Percentiles rank a stretch among this genome's conserved stretches.
Evolutionary conservation across 164 flowering plant genomes (phyloP).

Genomic region (Vitis rupestris): DNA sequence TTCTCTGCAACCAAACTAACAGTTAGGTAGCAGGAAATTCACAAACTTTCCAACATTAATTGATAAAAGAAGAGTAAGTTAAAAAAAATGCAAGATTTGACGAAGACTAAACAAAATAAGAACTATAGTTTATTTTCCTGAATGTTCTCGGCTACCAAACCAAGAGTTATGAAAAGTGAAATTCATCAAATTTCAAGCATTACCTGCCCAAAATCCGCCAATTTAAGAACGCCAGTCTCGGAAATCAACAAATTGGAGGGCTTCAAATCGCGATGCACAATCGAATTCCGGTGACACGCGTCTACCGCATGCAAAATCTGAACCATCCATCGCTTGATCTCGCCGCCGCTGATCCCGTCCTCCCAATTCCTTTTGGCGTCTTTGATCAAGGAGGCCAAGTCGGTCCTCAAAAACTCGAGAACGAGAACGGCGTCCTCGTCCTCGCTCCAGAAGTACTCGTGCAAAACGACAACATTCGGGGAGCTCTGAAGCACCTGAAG

Average conservation of each 20-base stretch:
- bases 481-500: constrained; percentile 56
- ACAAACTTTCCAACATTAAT: too few species aligned
- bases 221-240: constrained; percentile 70
- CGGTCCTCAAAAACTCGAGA: constrained; percentile 70
- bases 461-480: constrained; percentile 70
- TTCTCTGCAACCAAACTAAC: too few species aligned
- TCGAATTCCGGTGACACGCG: constrained; percentile 59
- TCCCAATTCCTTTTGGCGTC: constrained; percentile 54
- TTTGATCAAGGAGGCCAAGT: constrained; percentile 57
- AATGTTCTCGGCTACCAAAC: neutral
- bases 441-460: constrained; percentile 87
- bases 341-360: constrained; percentile 46
- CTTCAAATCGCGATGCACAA: constrained; percentile 85
- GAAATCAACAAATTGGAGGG: constrained; percentile 81
- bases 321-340: constrained; percentile 86
- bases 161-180: neutral
- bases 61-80: too few species aligned
- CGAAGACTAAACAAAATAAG: too few species aligned
- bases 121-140: too few species aligned
- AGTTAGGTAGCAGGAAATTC: too few species aligned
- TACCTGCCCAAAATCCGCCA: constrained; percentile 97
- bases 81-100: too few species aligned
- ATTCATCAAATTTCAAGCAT: neutral
- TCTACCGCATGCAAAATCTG: constrained; percentile 76
- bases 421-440: constrained; percentile 89